Evolutionary conservation across 164 flowering plant genomes (phyloP).

Genomic region (Tetrastigma voinierianum): DNA sequence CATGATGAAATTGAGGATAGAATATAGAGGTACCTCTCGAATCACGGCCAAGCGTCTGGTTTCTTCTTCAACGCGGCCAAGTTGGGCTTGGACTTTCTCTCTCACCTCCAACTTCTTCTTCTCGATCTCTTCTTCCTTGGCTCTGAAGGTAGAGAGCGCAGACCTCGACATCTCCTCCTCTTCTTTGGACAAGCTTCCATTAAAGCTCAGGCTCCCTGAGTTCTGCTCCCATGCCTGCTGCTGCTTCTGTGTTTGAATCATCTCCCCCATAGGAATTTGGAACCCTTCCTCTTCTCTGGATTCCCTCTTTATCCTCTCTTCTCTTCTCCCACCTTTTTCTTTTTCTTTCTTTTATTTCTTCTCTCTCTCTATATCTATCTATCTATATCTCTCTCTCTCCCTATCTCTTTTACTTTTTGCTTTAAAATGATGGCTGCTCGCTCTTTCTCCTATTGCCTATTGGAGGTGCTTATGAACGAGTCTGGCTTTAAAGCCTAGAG

Average conservation of each 20-base stretch:
- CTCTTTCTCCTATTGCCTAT: slow-evolving; percentile 2
- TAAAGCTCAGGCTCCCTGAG: slow-evolving; percentile 45
- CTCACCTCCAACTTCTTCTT: slow-evolving; percentile 49
- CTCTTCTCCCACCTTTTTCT: slow-evolving; percentile 3
- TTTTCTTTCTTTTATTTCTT: slow-evolving; percentile 10
- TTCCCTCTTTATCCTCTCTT: slow-evolving; percentile 14
- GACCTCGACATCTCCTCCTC: slow-evolving; percentile 54
- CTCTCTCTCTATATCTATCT: slow-evolving; percentile 14
- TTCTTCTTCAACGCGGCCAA: slow-evolving; percentile 61
- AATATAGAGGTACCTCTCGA: slow-evolving; percentile 40
- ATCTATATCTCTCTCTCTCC: slow-evolving; percentile 6
- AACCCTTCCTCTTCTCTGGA: slow-evolving; percentile 19
- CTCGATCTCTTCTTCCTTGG: slow-evolving; percentile 65
- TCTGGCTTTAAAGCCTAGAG: background rate
- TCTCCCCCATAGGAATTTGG: slow-evolving; percentile 3
- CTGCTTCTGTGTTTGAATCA: slow-evolving; percentile 18
- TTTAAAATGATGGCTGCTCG: background rate
- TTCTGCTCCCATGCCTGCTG: slow-evolving; percentile 17
- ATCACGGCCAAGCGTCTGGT: slow-evolving; percentile 49
- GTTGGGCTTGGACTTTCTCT: slow-evolving; percentile 48
- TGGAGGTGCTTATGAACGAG: slow-evolving; percentile 15
- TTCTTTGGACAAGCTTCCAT: slow-evolving; percentile 40
- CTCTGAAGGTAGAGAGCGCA: slow-evolving; percentile 46
- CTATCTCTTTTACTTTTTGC: background rate
- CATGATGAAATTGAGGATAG: too few relatives aligned